Evolutionary conservation across 345 rosid species (phyloP).

Genomic region (Lepidium didymum): DNA sequence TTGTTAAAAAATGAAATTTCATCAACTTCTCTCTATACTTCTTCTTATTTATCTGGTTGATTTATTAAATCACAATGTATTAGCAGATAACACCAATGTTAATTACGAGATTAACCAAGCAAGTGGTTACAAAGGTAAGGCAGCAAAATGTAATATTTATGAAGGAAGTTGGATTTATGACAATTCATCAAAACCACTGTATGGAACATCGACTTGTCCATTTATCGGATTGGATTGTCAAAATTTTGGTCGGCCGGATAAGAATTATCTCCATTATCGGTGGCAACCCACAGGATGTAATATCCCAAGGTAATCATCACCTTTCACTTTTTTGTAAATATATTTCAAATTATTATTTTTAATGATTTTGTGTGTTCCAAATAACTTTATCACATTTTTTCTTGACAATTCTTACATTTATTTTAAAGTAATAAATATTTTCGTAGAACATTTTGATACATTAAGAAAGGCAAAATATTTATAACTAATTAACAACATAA

Average conservation of each 20-base stretch:
- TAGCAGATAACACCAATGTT: constrained; percentile 4
- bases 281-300: constrained; percentile 45
- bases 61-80: constrained; percentile 6
- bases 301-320: constrained; percentile 35
- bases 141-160: constrained; percentile 30
- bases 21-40: neutral
- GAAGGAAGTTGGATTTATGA: constrained; percentile 44
- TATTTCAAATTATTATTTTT: neutral
- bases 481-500: too few relatives aligned
- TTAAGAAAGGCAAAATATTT: too few relatives aligned
- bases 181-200: constrained; percentile 24
- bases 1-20: neutral
- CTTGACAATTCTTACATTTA: too few relatives aligned
- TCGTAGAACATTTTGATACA: too few relatives aligned
- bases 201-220: constrained; percentile 36
- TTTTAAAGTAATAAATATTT: too few relatives aligned
- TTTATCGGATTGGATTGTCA: constrained; percentile 39
- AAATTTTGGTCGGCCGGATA: constrained; percentile 44
- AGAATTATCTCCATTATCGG: constrained; percentile 31
- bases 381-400: neutral
- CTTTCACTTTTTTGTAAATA: neutral
- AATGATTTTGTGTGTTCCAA: neutral
- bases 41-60: constrained; percentile 12
- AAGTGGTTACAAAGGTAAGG: neutral
- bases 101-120: neutral